A percentile compares a stretch with the other conserved stretches of the same genome.
Conservation (phyloP, 306 rosid species). For the Vigna unguiculata region DNA sequence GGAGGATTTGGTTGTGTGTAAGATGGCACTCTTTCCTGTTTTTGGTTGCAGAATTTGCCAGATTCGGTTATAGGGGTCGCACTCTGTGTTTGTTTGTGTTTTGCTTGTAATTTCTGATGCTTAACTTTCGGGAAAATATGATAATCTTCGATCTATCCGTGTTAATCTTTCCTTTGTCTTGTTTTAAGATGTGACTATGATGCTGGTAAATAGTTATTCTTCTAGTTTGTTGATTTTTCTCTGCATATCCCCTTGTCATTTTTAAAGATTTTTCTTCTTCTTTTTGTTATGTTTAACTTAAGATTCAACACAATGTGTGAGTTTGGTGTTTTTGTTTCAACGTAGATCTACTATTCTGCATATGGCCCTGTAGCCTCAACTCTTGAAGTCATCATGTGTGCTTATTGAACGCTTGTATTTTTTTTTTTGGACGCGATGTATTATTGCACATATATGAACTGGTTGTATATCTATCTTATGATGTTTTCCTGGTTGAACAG, state of each 20-base stretch:
- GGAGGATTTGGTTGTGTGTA: conserved; percentile 6
- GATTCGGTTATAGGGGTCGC: conserved; percentile 19
- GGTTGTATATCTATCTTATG: conserved; percentile 15
- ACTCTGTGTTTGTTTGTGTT: conserved; percentile 15
- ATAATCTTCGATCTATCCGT: conserved; percentile 17
- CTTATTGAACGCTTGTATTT: neutral
- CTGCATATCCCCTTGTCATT: neutral
- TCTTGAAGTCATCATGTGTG: conserved; percentile 9
- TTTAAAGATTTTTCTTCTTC: neutral
- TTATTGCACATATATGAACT: neutral
- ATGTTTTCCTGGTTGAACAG: conserved; percentile 20
- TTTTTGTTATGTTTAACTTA: neutral
- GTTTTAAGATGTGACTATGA: neutral
- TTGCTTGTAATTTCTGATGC: neutral
- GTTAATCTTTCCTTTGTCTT: conserved; percentile 5
- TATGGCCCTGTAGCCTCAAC: neutral
- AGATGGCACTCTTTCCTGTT: neutral
- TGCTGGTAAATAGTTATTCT: neutral
- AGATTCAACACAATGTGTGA: conserved; percentile 28
- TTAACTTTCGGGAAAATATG: conserved; percentile 6
- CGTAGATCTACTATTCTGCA: conserved; percentile 30
- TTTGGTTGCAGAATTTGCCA: neutral
- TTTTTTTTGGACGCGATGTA: neutral
- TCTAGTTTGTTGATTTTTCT: conserved; percentile 28
- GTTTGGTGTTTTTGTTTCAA: conserved; percentile 7